Percentiles rank a stretch among this genome's conserved stretches.
Conservation (phyloP, 179 eudicot species). For the Gypsophila paniculata region DNA sequence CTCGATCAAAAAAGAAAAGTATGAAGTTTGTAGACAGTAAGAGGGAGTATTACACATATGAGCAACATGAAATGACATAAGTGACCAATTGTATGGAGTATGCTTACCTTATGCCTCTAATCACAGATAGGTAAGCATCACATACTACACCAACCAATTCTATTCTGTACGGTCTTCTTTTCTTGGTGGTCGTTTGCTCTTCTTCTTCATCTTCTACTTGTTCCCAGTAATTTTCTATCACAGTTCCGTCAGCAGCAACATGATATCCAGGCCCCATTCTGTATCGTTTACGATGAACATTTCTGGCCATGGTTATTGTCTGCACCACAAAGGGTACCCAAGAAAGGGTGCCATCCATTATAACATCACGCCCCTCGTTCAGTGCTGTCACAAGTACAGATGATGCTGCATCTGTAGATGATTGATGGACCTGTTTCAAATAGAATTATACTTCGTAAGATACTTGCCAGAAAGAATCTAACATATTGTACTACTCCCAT, state of each 20-base stretch:
- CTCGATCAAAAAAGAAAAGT: too few relatives aligned
- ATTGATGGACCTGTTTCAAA: conserved; percentile 81
- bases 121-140: conserved; percentile 92
- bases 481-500: background rate
- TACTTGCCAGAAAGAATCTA: background rate
- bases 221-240: conserved; percentile 90
- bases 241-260: conserved; percentile 57
- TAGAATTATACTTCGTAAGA: too few relatives aligned
- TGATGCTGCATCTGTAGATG: conserved; percentile 98
- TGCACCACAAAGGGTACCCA: conserved; percentile 98
- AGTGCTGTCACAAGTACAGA: conserved; percentile 97
- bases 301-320: conserved; percentile 97
- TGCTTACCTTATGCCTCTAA: conserved; percentile 88
- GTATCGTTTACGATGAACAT: conserved; percentile 85
- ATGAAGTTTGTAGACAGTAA: too few relatives aligned
- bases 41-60: background rate
- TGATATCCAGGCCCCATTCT: conserved; percentile 96
- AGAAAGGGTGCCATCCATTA: conserved; percentile 98
- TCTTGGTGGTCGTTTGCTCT: conserved; percentile 45
- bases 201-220: conserved; percentile 70
- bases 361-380: conserved; percentile 95
- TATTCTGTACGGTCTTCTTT: conserved; percentile 89
- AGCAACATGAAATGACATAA: background rate
- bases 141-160: conserved; percentile 96
- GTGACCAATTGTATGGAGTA: too few relatives aligned